Evolutionary conservation across 371 early-diverging fungal genomes (phyloP), one percentile per base, ranked within the genome.

Genomic region (Lichtheimia ornata): DNA sequence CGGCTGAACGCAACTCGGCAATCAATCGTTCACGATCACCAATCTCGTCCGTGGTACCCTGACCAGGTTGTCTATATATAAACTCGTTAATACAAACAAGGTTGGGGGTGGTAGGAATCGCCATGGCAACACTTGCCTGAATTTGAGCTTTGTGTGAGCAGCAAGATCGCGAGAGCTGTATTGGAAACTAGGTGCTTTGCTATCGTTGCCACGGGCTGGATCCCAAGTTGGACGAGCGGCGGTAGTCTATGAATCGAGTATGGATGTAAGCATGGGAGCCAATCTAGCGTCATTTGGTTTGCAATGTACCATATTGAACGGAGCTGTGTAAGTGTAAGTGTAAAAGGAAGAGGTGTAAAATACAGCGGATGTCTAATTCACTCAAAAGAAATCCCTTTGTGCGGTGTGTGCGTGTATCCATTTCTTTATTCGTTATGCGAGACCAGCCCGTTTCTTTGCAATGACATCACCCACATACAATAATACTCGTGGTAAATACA

Each of bases 81-180:
- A 2, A 40, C 13, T 35, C 0, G 35, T 35, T 35, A 35, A 35
- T 28, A n/a, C 22, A 22, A 49, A n/a, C n/a, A n/a, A n/a, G n/a
- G n/a, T n/a, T n/a, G n/a, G n/a, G n/a, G 12, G 50, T 13, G 0
- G 11, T 17, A 17, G 50, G 27, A 11, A 35, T 35, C 35, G 0
- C 35, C 35, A 35, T 28, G 28, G 28, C 35, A 9, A 6, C 11
- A 18, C 40, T 44, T 61, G 83, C 88, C 93, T 82, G 69, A 85
- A 84, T 74, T 97, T 97, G 62, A 97, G 88, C 63, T 90, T 91
- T 18, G 93, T 94, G 65, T 97, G 95, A 14, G 91, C 81, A 22
- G 91, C 86, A 43, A 95, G 79, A 74, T 93, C 96, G 60, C 91
- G 87, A 57, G 90, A 80, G 53, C 90, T 86, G 51, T 85, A 79